Percentiles rank a stretch among this genome's conserved stretches.
Conservation (phyloP, 2,329 filamentous ascomycete species). For the Exophiala sp. region DNA sequence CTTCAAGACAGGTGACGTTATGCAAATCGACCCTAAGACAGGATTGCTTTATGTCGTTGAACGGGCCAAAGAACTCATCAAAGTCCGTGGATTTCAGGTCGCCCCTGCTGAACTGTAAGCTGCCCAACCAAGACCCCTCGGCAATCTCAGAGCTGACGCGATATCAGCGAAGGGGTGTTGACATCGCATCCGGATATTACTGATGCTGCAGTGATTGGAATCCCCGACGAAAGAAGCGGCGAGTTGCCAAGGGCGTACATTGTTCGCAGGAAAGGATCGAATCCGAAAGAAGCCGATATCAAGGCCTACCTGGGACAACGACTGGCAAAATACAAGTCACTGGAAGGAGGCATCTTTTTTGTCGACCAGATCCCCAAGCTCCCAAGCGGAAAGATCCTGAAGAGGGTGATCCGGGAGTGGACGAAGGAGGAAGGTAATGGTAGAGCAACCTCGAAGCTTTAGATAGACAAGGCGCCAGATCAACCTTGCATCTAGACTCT, state of each 20-base stretch:
- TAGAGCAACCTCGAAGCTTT: too few relatives aligned
- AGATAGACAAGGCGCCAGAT: too few relatives aligned
- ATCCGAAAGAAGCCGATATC: slow-evolving; percentile 35
- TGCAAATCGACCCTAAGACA: slow-evolving; percentile 60
- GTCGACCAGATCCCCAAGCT: slow-evolving; percentile 47
- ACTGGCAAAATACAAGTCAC: slow-evolving; percentile 59
- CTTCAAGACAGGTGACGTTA: slow-evolving; percentile 55
- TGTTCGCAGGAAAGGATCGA: slow-evolving; percentile 38
- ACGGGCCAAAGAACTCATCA: slow-evolving; percentile 39
- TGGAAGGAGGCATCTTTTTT: slow-evolving; percentile 46
- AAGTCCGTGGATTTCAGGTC: slow-evolving; percentile 40
- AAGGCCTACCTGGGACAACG: slow-evolving; percentile 36
- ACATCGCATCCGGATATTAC: slow-evolving; percentile 40
- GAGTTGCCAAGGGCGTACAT: slow-evolving; percentile 40
- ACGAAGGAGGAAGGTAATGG: slow-evolving; percentile 11
- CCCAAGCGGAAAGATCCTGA: slow-evolving; percentile 45
- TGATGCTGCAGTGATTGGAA: slow-evolving; percentile 45
- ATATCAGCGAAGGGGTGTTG: slow-evolving; percentile 42
- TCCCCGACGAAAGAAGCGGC: slow-evolving; percentile 32
- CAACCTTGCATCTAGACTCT: too few relatives aligned
- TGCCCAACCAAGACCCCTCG: too few relatives aligned
- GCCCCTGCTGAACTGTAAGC: slow-evolving; percentile 46
- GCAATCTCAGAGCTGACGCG: too few relatives aligned
- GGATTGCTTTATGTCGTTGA: slow-evolving; percentile 56
- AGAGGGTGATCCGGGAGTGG: slow-evolving; percentile 19